A percentile compares a stretch with the other conserved stretches of the same genome.
phyloP scores from a whole-genome alignment of 306 rosid species.

The Hippophae rhamnoides region DNA sequence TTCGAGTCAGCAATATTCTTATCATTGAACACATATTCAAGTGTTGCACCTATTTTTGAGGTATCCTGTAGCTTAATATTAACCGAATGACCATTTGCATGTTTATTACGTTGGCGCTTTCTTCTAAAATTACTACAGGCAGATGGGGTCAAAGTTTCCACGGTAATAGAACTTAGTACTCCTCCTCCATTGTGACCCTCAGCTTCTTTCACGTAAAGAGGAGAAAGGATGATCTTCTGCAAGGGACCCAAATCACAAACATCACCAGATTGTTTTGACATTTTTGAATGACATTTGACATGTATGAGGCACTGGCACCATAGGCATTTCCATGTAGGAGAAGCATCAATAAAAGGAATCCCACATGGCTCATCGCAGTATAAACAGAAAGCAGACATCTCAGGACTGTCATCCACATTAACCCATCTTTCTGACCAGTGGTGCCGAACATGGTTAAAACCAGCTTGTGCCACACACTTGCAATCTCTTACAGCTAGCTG shows the following conservation, averaged over 20 bases:
- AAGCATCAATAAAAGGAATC: slow-evolving; percentile 62
- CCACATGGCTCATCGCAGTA: slow-evolving; percentile 69
- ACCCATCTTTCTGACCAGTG: slow-evolving; percentile 83
- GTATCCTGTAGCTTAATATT: slow-evolving; percentile 28
- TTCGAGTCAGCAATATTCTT: slow-evolving; percentile 15
- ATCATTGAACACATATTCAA: slow-evolving; percentile 40
- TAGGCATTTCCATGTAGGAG: slow-evolving; percentile 75
- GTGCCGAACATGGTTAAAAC: slow-evolving; percentile 51
- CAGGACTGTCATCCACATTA: slow-evolving; percentile 53
- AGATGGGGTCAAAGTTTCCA: slow-evolving; percentile 35
- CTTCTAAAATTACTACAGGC: slow-evolving; percentile 39
- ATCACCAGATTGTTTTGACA: slow-evolving; percentile 50
- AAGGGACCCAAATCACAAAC: slow-evolving; percentile 64
- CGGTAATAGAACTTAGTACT: slow-evolving; percentile 26
- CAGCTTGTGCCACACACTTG: slow-evolving; percentile 72
- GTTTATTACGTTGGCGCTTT: slow-evolving; percentile 38
- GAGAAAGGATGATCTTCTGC: slow-evolving; percentile 47
- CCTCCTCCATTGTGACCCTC: slow-evolving; percentile 31
- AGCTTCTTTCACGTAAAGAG: slow-evolving; percentile 54
- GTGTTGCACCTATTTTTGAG: slow-evolving; percentile 28
- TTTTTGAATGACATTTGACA: slow-evolving; percentile 62
- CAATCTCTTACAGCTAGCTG: slow-evolving; percentile 59
- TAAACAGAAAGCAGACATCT: slow-evolving; percentile 48
- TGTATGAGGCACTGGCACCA: slow-evolving; percentile 81
- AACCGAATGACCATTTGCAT: slow-evolving; percentile 23